Evolutionary conservation across 148 eudicot genomes (phyloP).

Genomic region (Chenopodium berlandieri): DNA sequence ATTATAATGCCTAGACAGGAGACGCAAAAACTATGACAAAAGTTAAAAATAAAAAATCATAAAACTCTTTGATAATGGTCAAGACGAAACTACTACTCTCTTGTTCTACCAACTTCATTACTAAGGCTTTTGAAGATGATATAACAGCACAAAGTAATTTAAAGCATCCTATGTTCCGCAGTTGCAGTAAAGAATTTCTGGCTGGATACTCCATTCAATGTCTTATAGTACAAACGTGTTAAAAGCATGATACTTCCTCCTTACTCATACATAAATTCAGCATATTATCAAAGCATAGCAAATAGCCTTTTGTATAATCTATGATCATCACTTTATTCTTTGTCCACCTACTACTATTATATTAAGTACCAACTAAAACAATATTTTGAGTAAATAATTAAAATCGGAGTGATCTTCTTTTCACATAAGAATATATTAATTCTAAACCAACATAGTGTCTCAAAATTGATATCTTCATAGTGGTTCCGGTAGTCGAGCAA

Average conservation of each 20-base stretch:
- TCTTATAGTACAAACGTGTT: background rate
- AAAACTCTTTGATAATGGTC: background rate
- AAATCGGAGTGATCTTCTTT: conserved; percentile 9
- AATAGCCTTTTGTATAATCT: background rate
- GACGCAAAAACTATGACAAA: background rate
- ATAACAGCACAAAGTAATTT: background rate
- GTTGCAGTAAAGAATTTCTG: background rate
- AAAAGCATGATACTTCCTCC: background rate
- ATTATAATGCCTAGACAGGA: background rate
- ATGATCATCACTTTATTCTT: conserved; percentile 12
- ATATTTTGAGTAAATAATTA: background rate
- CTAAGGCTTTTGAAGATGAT: background rate
- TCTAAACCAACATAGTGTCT: conserved; percentile 6
- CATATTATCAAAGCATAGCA: background rate
- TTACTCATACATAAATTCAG: background rate
- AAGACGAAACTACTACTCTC: background rate
- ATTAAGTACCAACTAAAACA: conserved; percentile 8
- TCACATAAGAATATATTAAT: background rate
- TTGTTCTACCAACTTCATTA: background rate
- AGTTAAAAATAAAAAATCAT: background rate
- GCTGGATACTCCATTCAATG: background rate
- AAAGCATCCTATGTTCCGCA: background rate
- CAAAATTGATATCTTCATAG: conserved; percentile 5
- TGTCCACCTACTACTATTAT: conserved; percentile 8
- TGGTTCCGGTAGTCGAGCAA: conserved; percentile 13